Evolutionary conservation across 345 rosid species (phyloP).

Genomic region (Gossypium arboreum): DNA sequence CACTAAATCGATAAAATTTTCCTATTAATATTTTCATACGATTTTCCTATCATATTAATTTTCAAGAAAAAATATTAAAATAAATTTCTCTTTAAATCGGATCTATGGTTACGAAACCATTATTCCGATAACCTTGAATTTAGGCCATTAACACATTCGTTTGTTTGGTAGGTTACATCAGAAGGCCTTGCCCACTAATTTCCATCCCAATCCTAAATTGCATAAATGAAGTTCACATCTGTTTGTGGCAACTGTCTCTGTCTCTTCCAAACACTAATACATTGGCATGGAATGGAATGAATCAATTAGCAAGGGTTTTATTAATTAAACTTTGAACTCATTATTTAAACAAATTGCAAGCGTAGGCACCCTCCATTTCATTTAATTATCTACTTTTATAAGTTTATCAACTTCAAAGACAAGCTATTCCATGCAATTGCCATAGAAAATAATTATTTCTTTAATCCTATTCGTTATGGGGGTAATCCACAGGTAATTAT

Average conservation of each 20-base stretch:
- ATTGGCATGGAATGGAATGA: neutral
- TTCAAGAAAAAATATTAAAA: too few relatives aligned
- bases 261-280: neutral
- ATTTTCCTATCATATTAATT: too few relatives aligned
- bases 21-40: too few relatives aligned
- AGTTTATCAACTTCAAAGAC: too few relatives aligned
- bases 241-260: constrained; percentile 11
- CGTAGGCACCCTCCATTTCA: neutral
- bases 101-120: too few relatives aligned
- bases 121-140: too few relatives aligned
- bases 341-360: neutral
- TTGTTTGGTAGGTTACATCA: neutral
- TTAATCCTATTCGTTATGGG: too few relatives aligned
- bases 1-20: too few relatives aligned
- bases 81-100: too few relatives aligned
- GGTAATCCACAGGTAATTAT: too few relatives aligned
- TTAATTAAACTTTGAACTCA: neutral
- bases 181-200: neutral
- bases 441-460: neutral
- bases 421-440: neutral
- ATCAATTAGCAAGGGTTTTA: neutral
- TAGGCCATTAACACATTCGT: too few relatives aligned
- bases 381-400: neutral
- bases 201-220: neutral
- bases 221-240: neutral